A percentile compares a stretch with the other conserved stretches of the same genome.
phyloP scores from a whole-genome alignment of 345 rosid genomes.

The Psidium guajava region DNA sequence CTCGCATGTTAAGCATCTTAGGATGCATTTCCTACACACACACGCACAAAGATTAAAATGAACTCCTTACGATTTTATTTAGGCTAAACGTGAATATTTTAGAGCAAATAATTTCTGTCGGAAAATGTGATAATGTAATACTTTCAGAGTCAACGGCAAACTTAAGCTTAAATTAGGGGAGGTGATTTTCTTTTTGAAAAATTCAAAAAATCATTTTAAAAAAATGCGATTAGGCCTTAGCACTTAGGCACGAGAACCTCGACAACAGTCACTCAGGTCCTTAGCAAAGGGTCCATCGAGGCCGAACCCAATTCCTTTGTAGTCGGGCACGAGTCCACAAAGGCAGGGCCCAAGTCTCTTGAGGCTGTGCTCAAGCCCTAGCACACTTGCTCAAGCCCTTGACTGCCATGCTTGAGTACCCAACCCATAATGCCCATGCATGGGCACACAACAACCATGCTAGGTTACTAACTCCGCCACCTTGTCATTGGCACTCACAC shows the following conservation, averaged over 20 bases:
- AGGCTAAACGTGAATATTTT: not conserved
- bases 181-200: not conserved
- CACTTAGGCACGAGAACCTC: not conserved
- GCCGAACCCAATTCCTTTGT: not conserved
- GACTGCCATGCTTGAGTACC: not conserved
- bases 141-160: not conserved
- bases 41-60: not conserved
- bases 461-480: not conserved
- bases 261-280: not conserved
- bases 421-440: rapidly evolving
- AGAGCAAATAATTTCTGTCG: not conserved
- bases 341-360: not conserved
- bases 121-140: not conserved
- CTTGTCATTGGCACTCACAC: not conserved
- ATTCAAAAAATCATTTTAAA: not conserved
- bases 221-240: not conserved
- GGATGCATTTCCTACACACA: not conserved
- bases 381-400: not conserved
- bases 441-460: not conserved
- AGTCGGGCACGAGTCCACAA: not conserved
- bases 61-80: not conserved
- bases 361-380: too few species aligned
- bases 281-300: not conserved
- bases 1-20: not conserved
- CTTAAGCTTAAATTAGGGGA: not conserved